These are phyloP conservation scores for Chrysoporthe puriensis DNA, from an alignment of 2,329 filamentous ascomycete species.

Conservation along the genomic window DNA sequence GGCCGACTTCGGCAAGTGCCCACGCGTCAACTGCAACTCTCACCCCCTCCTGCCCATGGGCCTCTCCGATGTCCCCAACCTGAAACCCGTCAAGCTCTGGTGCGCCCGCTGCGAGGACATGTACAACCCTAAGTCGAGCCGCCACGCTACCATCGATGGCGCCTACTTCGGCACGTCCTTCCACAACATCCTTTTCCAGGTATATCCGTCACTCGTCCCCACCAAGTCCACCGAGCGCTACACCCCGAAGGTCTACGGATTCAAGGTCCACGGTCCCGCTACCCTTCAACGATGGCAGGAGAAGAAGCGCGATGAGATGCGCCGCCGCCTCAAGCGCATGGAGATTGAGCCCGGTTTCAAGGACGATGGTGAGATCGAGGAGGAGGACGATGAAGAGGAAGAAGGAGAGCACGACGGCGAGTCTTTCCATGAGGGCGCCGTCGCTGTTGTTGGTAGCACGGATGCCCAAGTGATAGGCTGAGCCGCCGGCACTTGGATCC, in stretches of 20 bases:
- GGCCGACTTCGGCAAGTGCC: constrained; percentile 96
- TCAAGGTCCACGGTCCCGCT: constrained; percentile 90
- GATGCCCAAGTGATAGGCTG: constrained; percentile 15
- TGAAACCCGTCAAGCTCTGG: constrained; percentile 94
- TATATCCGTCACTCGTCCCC: constrained; percentile 89
- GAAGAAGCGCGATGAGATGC: constrained; percentile 78
- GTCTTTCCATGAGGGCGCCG: constrained; percentile 37
- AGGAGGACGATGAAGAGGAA: constrained; percentile 68
- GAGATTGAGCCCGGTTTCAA: constrained; percentile 82
- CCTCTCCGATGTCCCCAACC: constrained; percentile 83
- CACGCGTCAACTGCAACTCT: constrained; percentile 90
- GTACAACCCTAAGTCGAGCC: constrained; percentile 97
- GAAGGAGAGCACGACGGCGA: constrained; percentile 58
- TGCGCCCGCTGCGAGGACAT: constrained; percentile 97
- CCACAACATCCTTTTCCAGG: constrained; percentile 99
- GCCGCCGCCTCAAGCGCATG: constrained; percentile 70
- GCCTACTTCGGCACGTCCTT: constrained; percentile 98
- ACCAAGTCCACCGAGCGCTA: constrained; percentile 85
- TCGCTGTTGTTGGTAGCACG: constrained; percentile 11
- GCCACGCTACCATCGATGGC: constrained; percentile 92
- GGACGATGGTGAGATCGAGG: constrained; percentile 64
- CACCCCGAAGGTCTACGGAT: constrained; percentile 89
- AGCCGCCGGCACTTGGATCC: neutral
- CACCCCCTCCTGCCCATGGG: constrained; percentile 95
- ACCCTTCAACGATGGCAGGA: constrained; percentile 92